Evolutionary conservation across 441 rosid genomes (phyloP), one percentile per base, ranked within the genome.

Genomic region (Adansonia madagascariensis): DNA sequence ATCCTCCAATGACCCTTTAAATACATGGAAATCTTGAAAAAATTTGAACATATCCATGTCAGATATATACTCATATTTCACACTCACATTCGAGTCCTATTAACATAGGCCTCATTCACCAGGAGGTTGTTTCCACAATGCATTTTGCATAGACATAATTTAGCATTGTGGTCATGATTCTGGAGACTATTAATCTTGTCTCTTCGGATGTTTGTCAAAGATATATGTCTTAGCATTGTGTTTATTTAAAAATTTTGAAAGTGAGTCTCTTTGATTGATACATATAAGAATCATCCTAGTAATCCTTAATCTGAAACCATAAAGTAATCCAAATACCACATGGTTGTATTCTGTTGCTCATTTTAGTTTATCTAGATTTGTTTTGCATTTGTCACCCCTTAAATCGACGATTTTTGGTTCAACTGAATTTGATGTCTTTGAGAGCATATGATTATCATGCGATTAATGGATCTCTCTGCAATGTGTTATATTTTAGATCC

Each of bases 401-500:
- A 52, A 52, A 52, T 52, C 56, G 7, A 52, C 17, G 56, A 15
- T 52, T 14, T 52, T 24, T 35, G 18, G 35, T 69, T 18, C 71
- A 44, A 44, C 52, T 49, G 22, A 10, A 50, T 53, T 76, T 63
- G 60, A 78, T 59, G 9, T 69, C 70, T 8, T 65, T 73, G 15
- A 18, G 0, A 49, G 14, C 11, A 15, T 18, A 47, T 52, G 24
- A 12, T 44, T 77, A 39, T 67, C 65, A 60, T 15, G 49, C 17
- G 9, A 63, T 47, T 71, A 22, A 74, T 73, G 64, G n/a, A 57
- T 53, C 17, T 27, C 35, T 27, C 35, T 81, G 77, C 77, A 55
- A 47, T 73, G 59, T 83, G 57, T 77, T 60, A 76, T 81, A 64
- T 43, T 78, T 22, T 80, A 92, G 97, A 80, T 92, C 57, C 84